Percentiles rank a stretch among this genome's conserved stretches.
These are phyloP conservation scores for Takashimella koratensis DNA, from an alignment of 1,284 basidiomycete species.

Conservation along the genomic window DNA sequence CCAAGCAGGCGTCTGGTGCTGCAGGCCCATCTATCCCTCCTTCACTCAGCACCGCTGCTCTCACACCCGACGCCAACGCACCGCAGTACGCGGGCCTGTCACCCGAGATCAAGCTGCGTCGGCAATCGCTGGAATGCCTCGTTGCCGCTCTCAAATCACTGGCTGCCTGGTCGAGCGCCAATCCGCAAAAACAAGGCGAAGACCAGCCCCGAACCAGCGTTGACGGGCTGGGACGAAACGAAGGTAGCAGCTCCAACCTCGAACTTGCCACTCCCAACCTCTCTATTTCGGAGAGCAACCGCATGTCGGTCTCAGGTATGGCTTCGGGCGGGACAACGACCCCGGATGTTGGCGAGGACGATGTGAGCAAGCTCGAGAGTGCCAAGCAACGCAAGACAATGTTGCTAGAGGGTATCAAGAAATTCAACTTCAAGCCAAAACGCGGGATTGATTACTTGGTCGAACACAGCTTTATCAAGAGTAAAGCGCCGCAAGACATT, in stretches of 20 bases:
- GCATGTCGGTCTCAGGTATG: slow-evolving; percentile 17
- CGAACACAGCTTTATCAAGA: slow-evolving; percentile 83
- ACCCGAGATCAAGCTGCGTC: slow-evolving; percentile 76
- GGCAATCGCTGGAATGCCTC: slow-evolving; percentile 85
- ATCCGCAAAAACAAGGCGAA: slow-evolving; percentile 9
- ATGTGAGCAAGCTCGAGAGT: slow-evolving; percentile 89
- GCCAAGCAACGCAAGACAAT: slow-evolving; percentile 97
- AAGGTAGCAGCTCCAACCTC: slow-evolving; percentile 14
- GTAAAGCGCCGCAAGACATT: slow-evolving; percentile 70
- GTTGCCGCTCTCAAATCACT: slow-evolving; percentile 81
- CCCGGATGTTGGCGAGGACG: slow-evolving; percentile 70
- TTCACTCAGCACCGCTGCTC: slow-evolving; percentile 63
- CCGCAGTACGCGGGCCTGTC: slow-evolving; percentile 61
- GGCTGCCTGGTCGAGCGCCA: slow-evolving; percentile 75
- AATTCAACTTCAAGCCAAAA: slow-evolving; percentile 98
- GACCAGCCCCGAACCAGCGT: slow-evolving; percentile 30
- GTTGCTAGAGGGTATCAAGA: slow-evolving; percentile 89
- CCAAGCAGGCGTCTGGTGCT: slow-evolving; percentile 47
- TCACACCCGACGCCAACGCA: slow-evolving; percentile 47
- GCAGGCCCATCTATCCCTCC: slow-evolving; percentile 54
- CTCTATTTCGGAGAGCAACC: slow-evolving; percentile 8
- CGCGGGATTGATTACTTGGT: slow-evolving; percentile 86
- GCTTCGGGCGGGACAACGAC: slow-evolving; percentile 55
- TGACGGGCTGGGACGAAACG: slow-evolving; percentile 24
- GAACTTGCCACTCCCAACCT: slow-evolving; percentile 33